Conservation (phyloP, 2,329 filamentous ascomycete species). For the Delphinella strobiligena region DNA sequence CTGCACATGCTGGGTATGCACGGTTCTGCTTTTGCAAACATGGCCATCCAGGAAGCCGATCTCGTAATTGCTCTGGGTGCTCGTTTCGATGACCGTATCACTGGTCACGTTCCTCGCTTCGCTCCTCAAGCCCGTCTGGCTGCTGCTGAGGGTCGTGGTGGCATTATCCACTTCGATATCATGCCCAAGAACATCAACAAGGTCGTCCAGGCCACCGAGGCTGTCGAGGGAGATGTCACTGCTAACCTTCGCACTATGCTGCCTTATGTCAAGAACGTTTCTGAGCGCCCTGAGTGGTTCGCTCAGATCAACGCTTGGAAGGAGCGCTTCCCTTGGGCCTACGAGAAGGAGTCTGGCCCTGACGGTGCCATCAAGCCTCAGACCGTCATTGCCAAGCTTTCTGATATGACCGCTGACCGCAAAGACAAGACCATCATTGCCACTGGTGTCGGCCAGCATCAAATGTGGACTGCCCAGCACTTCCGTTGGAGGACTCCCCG, state of each 20-base stretch:
- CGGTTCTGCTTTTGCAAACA: conserved; percentile 91
- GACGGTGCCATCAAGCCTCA: conserved; percentile 87
- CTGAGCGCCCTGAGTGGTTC: conserved; percentile 65
- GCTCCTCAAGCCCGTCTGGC: conserved; percentile 79
- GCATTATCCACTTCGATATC: conserved; percentile 95
- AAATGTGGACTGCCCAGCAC: conserved; percentile 98
- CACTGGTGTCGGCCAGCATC: conserved; percentile 93
- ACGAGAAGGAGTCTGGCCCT: conserved; percentile 59
- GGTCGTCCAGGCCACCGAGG: conserved; percentile 91
- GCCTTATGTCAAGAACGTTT: conserved; percentile 53
- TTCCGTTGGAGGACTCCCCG: conserved; percentile 88
- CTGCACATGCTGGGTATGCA: conserved; percentile 99
- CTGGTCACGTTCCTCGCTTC: conserved; percentile 68
- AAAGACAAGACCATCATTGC: conserved; percentile 80
- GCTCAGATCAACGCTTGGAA: conserved; percentile 85
- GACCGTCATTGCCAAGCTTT: conserved; percentile 80
- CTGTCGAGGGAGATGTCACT: conserved; percentile 84
- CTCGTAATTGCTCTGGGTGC: conserved; percentile 88
- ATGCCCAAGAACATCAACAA: conserved; percentile 99
- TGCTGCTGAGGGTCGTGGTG: conserved; percentile 72
- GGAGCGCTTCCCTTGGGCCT: conserved; percentile 75
- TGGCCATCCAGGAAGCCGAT: conserved; percentile 95
- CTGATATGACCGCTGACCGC: conserved; percentile 64
- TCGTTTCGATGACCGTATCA: conserved; percentile 95
- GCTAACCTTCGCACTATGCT: conserved; percentile 65